Conservation (phyloP, 192 early-diverging fungal genomes). For the Globomyces pollinis-pini region DNA sequence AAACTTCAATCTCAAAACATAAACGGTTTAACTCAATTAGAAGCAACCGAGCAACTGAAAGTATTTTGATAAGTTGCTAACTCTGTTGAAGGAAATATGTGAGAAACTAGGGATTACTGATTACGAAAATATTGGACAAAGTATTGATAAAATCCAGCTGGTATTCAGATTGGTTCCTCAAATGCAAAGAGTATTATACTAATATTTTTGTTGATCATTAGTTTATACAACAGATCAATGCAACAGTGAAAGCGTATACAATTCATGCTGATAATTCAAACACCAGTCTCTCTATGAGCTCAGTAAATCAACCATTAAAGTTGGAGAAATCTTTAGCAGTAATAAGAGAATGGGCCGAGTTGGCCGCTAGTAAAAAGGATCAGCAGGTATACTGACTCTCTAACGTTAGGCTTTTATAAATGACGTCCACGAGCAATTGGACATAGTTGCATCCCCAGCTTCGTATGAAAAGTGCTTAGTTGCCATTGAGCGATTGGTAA, state of each 20-base stretch:
- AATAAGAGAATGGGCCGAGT: slow-evolving; percentile 2
- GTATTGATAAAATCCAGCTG: slow-evolving; percentile 13
- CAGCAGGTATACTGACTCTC: background rate
- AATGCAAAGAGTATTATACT: slow-evolving; percentile 18
- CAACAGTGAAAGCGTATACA: slow-evolving; percentile 2
- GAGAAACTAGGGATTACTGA: slow-evolving; percentile 9
- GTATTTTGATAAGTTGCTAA: background rate
- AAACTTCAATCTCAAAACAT: background rate
- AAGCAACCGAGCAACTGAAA: background rate
- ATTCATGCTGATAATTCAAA: background rate
- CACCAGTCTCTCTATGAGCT: background rate
- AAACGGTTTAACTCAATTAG: background rate
- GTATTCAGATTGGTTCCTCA: slow-evolving; percentile 20
- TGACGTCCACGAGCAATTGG: background rate
- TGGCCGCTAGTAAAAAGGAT: background rate
- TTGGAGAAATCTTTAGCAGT: background rate
- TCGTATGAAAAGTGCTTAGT: slow-evolving; percentile 1
- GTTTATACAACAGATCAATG: slow-evolving; percentile 8
- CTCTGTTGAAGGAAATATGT: background rate
- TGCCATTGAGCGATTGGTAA: background rate
- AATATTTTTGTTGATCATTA: background rate
- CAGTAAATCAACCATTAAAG: background rate
- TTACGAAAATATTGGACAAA: background rate
- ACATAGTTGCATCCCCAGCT: background rate
- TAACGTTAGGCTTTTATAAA: background rate